Evolutionary conservation across 495 filamentous ascomycete genomes (phyloP).

Genomic region (Hyaloscypha finlandica): DNA sequence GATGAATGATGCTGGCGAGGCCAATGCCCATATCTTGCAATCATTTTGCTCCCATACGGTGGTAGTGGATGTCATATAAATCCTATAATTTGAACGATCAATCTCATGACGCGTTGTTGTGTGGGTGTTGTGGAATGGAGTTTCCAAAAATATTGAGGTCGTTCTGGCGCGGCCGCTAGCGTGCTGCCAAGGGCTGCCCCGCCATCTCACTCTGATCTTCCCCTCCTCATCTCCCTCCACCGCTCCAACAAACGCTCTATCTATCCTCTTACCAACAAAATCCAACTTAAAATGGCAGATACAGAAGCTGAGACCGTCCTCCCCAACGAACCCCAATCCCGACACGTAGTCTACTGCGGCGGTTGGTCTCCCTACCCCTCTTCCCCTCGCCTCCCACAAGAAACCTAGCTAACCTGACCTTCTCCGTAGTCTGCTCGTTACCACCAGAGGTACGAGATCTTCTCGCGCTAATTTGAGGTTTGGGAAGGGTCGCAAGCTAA

Average conservation of each 20-base stretch:
- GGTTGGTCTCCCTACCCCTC: slow-evolving; percentile 51
- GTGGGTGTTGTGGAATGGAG: background rate
- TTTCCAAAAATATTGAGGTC: background rate
- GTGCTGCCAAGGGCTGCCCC: slow-evolving; percentile 6
- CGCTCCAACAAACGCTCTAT: background rate
- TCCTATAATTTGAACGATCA: no score
- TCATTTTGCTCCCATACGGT: no score
- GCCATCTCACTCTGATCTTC: slow-evolving; percentile 4
- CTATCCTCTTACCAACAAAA: background rate
- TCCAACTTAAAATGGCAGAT: slow-evolving; percentile 39
- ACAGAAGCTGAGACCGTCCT: slow-evolving; percentile 26
- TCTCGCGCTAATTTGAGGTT: background rate
- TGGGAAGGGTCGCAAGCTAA: slow-evolving; percentile 7
- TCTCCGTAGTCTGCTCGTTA: slow-evolving; percentile 75
- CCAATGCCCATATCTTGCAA: no score
- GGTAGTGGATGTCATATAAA: no score
- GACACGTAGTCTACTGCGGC: slow-evolving; percentile 77
- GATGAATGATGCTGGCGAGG: no score
- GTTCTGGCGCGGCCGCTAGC: slow-evolving; percentile 19
- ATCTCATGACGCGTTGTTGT: no score
- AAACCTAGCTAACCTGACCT: slow-evolving; percentile 27
- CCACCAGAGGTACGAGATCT: slow-evolving; percentile 62
- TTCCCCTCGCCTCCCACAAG: slow-evolving; percentile 14
- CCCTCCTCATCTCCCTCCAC: background rate
- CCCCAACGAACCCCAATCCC: slow-evolving; percentile 58